A percentile compares a stretch with the other conserved stretches of the same genome.
These are phyloP conservation scores for Colletotrichum eleusines DNA, from an alignment of 2,329 filamentous ascomycete species.

Conservation along the genomic window DNA sequence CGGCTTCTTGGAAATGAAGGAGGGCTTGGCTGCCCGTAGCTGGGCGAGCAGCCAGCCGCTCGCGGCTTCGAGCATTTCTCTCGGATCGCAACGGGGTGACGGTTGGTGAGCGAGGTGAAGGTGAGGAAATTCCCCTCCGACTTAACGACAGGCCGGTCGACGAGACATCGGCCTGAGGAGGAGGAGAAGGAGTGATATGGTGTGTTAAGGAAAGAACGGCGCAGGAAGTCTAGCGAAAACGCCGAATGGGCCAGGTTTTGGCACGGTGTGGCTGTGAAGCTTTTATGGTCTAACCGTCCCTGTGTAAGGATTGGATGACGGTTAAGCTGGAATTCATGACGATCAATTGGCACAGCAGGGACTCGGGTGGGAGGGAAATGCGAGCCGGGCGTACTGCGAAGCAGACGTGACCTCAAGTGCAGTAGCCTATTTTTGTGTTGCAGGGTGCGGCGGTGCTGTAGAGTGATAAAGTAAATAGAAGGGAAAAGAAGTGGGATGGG, in stretches of 20 bases:
- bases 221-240: not conserved
- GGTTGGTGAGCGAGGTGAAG: not conserved
- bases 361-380: not conserved
- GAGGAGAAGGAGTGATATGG: conserved; percentile 20
- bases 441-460: conserved; percentile 7
- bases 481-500: conserved; percentile 10
- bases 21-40: conserved; percentile 64
- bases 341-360: conserved; percentile 32
- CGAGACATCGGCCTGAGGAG: conserved; percentile 26
- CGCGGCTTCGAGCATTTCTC: conserved; percentile 50
- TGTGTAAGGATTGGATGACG: conserved; percentile 39
- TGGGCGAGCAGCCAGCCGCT: conserved; percentile 50
- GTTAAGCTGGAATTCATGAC: conserved; percentile 38
- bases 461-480: not conserved
- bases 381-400: conserved; percentile 9
- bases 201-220: not conserved
- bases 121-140: conserved; percentile 14
- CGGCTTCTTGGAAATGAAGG: conserved; percentile 70
- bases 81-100: conserved; percentile 21
- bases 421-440: conserved; percentile 15
- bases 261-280: conserved; percentile 38
- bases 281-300: conserved; percentile 39
- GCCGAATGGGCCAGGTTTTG: conserved; percentile 35
- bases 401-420: conserved; percentile 24
- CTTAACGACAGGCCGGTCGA: conserved; percentile 17